Evolutionary conservation across 2,329 filamentous ascomycete species (phyloP).

Genomic region (Samsoniella hepiali): DNA sequence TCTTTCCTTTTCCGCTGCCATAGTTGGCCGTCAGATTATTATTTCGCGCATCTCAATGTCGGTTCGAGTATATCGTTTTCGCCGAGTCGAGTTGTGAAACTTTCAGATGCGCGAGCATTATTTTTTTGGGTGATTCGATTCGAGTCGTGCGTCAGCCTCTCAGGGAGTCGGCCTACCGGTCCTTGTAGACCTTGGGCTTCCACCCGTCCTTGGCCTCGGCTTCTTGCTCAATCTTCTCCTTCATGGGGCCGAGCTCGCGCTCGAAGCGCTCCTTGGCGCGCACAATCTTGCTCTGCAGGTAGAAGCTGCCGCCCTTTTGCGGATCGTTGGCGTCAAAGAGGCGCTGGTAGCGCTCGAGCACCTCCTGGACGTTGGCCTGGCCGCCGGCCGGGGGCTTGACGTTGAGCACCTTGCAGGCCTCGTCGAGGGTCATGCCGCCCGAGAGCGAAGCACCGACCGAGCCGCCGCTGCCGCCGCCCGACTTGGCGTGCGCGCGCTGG

Average conservation of each 20-base stretch:
- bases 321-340: conserved; percentile 94
- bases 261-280: conserved; percentile 90
- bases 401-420: conserved; percentile 96
- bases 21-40: neutral
- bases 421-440: conserved; percentile 83
- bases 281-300: conserved; percentile 94
- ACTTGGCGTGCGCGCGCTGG: conserved; percentile 66
- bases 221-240: conserved; percentile 69
- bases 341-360: conserved; percentile 86
- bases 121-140: neutral
- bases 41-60: neutral
- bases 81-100: neutral
- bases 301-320: conserved; percentile 94
- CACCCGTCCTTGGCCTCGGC: conserved; percentile 80
- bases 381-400: conserved; percentile 78
- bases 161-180: conserved; percentile 49
- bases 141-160: neutral
- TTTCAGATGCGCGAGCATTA: neutral
- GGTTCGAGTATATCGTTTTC: neutral
- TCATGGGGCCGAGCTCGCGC: conserved; percentile 71
- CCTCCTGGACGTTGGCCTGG: conserved; percentile 71
- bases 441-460: conserved; percentile 52
- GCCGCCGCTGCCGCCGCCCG: conserved; percentile 47
- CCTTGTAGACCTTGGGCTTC: conserved; percentile 94
- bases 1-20: conserved; percentile 11